Base-by-base conservation (phyloP, 495 filamentous ascomycete genomes). In the Amphirosellinia nigrospora region DNA sequence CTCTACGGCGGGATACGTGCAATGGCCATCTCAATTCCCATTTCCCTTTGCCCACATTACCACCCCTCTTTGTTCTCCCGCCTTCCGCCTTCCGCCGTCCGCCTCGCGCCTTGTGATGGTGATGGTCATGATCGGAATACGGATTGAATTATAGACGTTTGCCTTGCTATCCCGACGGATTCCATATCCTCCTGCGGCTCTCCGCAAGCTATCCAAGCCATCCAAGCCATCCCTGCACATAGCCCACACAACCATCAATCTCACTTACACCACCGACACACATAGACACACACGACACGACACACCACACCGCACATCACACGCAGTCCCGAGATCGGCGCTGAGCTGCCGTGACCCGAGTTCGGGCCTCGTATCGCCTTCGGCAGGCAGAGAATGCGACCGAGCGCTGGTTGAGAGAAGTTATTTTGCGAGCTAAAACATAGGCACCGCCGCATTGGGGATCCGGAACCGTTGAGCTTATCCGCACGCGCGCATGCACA, bases 191-290 rank as follows among this genome's bases (percentile, higher is more conserved):
- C 28, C 9, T 4, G 26, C 9, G 21, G 36, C 13, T 4, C 8
- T n/a, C 56, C 36, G 55, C 56, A 60, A 39, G 56, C n/a, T 36
- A 41, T n/a, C n/a, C n/a, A n/a, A n/a, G n/a, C n/a, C n/a, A n/a
- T n/a, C n/a, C 55, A 58, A 9, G 55, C 16, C 19, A 58, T 41
- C 36, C 36, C 36, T 28, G 58, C 36, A 19, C 55, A 36, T 2
- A 36, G 7, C n/a, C 30, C 38, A 13, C 34, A 13, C 58, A 61
- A 21, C 36, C 58, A 28, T 36, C 32, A 36, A 58, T 36, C 13
- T 32, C 30, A 36, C 55, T 58, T 34, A 58, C 55, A 58, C n/a
- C 55, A 58, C 55, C 50, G 50, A 38, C 38, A n/a, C 55, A n/a
- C n/a, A n/a, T n/a, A n/a, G n/a, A n/a, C 15, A 28, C 1, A 52